These are phyloP conservation scores for Penicillium coprophilum DNA, from an alignment of 495 filamentous ascomycete genomes.

Conservation along the genomic window DNA sequence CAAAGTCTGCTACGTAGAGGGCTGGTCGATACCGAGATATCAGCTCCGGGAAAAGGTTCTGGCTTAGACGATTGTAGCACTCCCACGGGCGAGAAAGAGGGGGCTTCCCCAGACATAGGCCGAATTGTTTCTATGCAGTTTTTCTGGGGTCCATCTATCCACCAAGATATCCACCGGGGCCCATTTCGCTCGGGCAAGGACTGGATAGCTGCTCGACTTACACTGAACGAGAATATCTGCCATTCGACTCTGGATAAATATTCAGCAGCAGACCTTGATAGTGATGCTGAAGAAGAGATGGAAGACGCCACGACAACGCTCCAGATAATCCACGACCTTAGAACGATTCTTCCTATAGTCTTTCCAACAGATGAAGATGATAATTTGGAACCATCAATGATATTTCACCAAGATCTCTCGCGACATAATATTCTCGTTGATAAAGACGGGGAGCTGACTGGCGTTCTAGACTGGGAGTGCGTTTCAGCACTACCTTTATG, in stretches of 20 bases:
- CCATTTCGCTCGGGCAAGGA: neutral
- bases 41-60: neutral
- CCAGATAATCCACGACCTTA: constrained; percentile 1
- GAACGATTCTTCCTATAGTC: neutral
- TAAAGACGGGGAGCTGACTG: constrained; percentile 40
- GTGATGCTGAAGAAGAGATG: neutral
- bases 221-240: neutral
- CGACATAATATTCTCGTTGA: constrained; percentile 52
- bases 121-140: neutral
- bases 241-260: neutral
- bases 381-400: neutral
- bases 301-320: constrained; percentile 8
- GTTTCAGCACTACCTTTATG: constrained; percentile 49
- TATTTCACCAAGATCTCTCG: constrained; percentile 45
- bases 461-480: constrained; percentile 56
- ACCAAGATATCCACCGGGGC: neutral
- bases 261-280: constrained; percentile 10
- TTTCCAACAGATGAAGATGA: neutral
- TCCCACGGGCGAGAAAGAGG: neutral
- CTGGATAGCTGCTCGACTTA: neutral
- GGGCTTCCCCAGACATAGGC: neutral
- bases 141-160: neutral
- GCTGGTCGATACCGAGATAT: neutral
- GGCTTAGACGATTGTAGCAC: neutral
- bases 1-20: neutral